These are phyloP conservation scores for Thermomucor indicae-seudaticae DNA, from an alignment of 371 early-diverging fungal genomes.

Conservation along the genomic window DNA sequence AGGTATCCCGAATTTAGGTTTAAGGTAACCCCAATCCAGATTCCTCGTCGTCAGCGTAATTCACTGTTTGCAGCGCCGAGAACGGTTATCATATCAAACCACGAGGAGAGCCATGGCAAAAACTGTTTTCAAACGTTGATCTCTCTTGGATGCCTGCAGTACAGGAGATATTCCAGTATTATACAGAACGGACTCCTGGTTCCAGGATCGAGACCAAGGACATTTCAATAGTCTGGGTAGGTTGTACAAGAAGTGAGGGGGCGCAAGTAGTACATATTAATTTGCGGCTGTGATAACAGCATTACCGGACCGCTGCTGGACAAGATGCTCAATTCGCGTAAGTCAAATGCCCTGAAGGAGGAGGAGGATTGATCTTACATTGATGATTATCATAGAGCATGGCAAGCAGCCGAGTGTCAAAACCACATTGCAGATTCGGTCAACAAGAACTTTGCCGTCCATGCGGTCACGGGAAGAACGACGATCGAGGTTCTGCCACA, in stretches of 20 bases:
- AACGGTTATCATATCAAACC: constrained; percentile 66
- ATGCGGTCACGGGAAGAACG: constrained; percentile 88
- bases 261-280: neutral
- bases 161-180: constrained; percentile 85
- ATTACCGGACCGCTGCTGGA: constrained; percentile 81
- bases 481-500: constrained; percentile 80
- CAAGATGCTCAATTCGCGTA: constrained; percentile 66
- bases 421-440: constrained; percentile 84
- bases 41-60: constrained; percentile 39
- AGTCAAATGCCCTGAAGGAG: constrained; percentile 1
- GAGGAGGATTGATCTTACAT: neutral
- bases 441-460: constrained; percentile 82
- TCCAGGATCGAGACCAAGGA: constrained; percentile 82
- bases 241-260: neutral
- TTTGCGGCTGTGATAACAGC: constrained; percentile 34
- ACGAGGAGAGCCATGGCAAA: constrained; percentile 73
- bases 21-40: constrained; percentile 69
- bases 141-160: constrained; percentile 86
- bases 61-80: constrained; percentile 57
- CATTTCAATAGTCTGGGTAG: constrained; percentile 78
- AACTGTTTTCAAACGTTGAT: constrained; percentile 73
- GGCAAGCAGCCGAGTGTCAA: constrained; percentile 88
- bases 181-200: constrained; percentile 88
- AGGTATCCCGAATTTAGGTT: constrained; percentile 68
- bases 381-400: constrained; percentile 39